These are phyloP conservation scores for Colletotrichum lini DNA, from an alignment of 2,329 filamentous ascomycete genomes.

Conservation along the genomic window DNA sequence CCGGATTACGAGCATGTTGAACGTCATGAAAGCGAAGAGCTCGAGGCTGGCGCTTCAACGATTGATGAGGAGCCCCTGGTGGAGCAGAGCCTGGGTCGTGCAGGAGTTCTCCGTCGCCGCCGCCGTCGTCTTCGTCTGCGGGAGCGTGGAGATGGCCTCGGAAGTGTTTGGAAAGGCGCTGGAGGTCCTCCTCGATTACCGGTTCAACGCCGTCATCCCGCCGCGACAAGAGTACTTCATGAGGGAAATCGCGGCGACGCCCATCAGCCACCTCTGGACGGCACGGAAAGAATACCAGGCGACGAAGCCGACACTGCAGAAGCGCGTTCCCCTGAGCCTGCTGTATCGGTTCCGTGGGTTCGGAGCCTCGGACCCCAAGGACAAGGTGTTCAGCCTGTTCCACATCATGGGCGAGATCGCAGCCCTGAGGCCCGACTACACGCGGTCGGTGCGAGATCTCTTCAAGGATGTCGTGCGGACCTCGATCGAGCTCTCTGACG, in stretches of 20 bases:
- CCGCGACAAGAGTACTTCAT: neutral
- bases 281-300: neutral
- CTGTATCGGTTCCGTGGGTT: neutral
- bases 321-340: neutral
- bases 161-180: neutral
- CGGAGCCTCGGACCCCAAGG: neutral
- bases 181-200: neutral
- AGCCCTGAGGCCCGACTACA: neutral
- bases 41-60: neutral
- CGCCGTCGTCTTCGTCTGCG: neutral
- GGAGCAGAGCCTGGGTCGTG: neutral
- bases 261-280: neutral
- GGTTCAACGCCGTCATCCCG: neutral
- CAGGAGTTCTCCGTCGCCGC: neutral
- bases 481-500: too few relatives aligned
- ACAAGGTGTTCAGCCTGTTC: constrained; percentile 1
- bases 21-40: neutral
- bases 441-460: neutral
- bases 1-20: neutral
- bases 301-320: neutral
- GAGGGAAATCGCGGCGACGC: neutral
- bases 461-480: neutral
- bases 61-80: neutral
- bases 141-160: neutral
- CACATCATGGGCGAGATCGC: neutral